Evolutionary conservation across 2,329 filamentous ascomycete genomes (phyloP).

Genomic region (Hymenoscyphus scutula): DNA sequence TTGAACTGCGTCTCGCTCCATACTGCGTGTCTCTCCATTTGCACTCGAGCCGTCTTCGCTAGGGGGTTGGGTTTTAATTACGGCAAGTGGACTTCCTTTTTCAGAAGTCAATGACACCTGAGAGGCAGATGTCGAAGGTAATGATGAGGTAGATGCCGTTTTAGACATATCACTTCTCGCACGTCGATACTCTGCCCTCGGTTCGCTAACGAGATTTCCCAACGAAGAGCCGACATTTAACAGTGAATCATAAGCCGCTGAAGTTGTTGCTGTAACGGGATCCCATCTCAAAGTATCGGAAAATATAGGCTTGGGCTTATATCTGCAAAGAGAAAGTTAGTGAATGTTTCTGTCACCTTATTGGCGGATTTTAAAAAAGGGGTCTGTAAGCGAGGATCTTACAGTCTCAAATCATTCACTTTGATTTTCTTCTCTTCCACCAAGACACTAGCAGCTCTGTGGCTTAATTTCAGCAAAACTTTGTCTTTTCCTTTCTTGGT

Average conservation of each 20-base stretch:
- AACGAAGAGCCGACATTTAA: conserved; percentile 13
- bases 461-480: conserved; percentile 10
- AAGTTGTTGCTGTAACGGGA: conserved; percentile 21
- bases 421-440: conserved; percentile 19
- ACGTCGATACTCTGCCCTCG: conserved; percentile 7
- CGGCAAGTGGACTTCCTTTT: not conserved
- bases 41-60: not conserved
- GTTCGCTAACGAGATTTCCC: conserved; percentile 1
- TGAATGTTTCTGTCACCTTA: not conserved
- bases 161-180: conserved; percentile 1
- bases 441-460: conserved; percentile 19
- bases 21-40: not conserved
- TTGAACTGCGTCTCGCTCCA: not conserved
- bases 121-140: not conserved
- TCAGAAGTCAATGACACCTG: not conserved
- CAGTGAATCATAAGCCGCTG: conserved; percentile 15
- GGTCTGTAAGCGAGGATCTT: conserved; percentile 19
- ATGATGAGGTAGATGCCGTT: not conserved
- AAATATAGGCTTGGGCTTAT: conserved; percentile 39
- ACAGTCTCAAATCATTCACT: conserved; percentile 18
- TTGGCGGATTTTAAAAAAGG: not conserved
- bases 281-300: conserved; percentile 33
- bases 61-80: not conserved
- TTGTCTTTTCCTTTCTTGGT: conserved; percentile 34
- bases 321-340: conserved; percentile 40